Evolutionary conservation across 306 rosid genomes (phyloP), one percentile per base, ranked within the genome.

Genomic region (Lathyrus tuberosus): DNA sequence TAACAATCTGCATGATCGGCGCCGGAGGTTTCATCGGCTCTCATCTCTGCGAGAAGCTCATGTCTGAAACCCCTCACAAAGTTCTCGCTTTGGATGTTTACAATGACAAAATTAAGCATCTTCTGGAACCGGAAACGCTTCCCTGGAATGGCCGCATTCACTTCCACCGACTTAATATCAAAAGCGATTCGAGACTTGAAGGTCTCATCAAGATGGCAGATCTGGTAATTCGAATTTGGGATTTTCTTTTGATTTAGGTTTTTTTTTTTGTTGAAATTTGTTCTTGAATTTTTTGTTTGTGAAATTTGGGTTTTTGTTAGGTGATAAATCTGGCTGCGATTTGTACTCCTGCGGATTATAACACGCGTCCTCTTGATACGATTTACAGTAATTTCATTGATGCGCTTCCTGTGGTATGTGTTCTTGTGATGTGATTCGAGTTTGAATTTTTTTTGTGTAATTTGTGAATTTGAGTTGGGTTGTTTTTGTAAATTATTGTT

Each of bases 21-120:
- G 99, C 97, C 13, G 99, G 99, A 0, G 99, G 99, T 0, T 94
- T 94, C 96, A 94, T 94, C 15, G 99, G 99, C 0, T 94, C 99
- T 9, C 99, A 94, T 62, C 96, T 94, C 52, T 94, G 99, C 73
- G 99, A 94, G 84, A 94, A 91, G 74, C 79, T 94, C 4, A 83
- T 94, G 92, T 16, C 61, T 0, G 97, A 91, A 65, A 94, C 99
- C 4, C 81, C 89, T 2, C 97, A 94, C 85, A 94, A 81, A 79
- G 86, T 94, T 2, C 74, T 94, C 4, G 99, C 95, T 13, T 62
- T 94, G 6, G 99, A 94, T 26, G 97, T 94, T 2, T 94, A 94
- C 86, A 91, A 43, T 62, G 99, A 94, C 85, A 94, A 89, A 89
- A 94, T 94, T 78, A 94, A 84, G 59, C 99, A 94, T 58, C 91